These are phyloP conservation scores for Paraphaeosphaeria minitans DNA, from an alignment of 2,329 filamentous ascomycete genomes.

Conservation along the genomic window DNA sequence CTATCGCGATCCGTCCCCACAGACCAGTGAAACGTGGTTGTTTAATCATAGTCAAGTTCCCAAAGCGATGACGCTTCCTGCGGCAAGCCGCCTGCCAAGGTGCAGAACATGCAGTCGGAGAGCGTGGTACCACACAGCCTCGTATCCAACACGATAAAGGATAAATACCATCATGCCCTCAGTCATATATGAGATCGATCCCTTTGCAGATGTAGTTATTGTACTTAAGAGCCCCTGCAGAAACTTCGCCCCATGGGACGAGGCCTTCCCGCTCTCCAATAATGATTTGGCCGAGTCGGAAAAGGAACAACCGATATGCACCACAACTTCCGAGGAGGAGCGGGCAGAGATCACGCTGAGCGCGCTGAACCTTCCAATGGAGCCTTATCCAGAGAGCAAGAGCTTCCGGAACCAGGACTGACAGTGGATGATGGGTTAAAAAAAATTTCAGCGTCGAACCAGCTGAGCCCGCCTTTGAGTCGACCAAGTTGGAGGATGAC, in stretches of 20 bases:
- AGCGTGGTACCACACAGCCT: constrained; percentile 4
- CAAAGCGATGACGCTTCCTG: constrained; percentile 3
- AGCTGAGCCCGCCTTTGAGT: constrained; percentile 1
- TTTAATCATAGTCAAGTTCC: neutral
- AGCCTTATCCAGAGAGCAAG: constrained; percentile 8
- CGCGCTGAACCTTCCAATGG: constrained; percentile 6
- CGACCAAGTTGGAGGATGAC: constrained; percentile 5
- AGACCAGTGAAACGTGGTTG: neutral
- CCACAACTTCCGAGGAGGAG: constrained; percentile 3
- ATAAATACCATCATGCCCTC: neutral
- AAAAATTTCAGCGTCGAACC: constrained; percentile 2
- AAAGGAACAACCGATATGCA: constrained; percentile 8
- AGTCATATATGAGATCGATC: neutral
- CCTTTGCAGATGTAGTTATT: constrained; percentile 5
- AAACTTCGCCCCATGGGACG: constrained; percentile 4
- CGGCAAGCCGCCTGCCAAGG: constrained; percentile 1
- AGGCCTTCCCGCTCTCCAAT: constrained; percentile 2
- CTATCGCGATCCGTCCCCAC: too few species aligned
- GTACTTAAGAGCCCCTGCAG: neutral
- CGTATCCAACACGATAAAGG: constrained; percentile 1
- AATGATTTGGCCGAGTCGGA: neutral
- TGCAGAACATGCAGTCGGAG: neutral
- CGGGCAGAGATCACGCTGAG: neutral
- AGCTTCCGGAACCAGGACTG: constrained; percentile 5
- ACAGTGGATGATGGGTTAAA: neutral